Conservation (phyloP, 805 yeast species). For the Tetrapisispora taiwanensis region DNA sequence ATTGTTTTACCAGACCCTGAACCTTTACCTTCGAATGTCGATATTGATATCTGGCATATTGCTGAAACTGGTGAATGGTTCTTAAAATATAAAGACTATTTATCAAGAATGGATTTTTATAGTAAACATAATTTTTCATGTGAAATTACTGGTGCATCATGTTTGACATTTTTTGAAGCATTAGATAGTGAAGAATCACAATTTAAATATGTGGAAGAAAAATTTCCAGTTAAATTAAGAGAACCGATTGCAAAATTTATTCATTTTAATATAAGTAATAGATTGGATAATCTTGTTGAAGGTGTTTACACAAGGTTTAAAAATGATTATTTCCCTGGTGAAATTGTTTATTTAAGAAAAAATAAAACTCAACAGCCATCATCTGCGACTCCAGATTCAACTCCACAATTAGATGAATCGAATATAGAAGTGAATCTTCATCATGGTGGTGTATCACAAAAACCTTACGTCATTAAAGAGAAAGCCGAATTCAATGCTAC, state of each 20-base stretch:
- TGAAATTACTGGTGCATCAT: slow-evolving; percentile 90
- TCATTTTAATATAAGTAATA: slow-evolving; percentile 70
- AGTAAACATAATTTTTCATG: slow-evolving; percentile 75
- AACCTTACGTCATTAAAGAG: slow-evolving; percentile 56
- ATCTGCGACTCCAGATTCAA: slow-evolving; percentile 7
- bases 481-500: slow-evolving; percentile 66
- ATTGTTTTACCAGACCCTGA: slow-evolving; percentile 51
- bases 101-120: slow-evolving; percentile 63
- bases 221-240: slow-evolving; percentile 83
- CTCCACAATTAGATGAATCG: slow-evolving; percentile 12
- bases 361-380: not conserved
- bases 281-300: slow-evolving; percentile 83
- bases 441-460: slow-evolving; percentile 14
- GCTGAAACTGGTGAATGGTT: slow-evolving; percentile 89
- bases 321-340: slow-evolving; percentile 86
- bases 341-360: slow-evolving; percentile 52
- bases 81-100: slow-evolving; percentile 60
- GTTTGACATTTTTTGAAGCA: slow-evolving; percentile 86
- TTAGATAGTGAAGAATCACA: slow-evolving; percentile 60
- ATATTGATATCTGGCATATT: slow-evolving; percentile 67
- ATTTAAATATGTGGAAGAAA: slow-evolving; percentile 55
- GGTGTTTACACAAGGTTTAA: slow-evolving; percentile 70
- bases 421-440: slow-evolving; percentile 4
- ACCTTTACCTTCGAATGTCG: slow-evolving; percentile 43
- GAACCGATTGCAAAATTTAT: slow-evolving; percentile 83